phyloP scores from a whole-genome alignment of 2,329 filamentous ascomycete genomes.

The Fusarium nelsonii region DNA sequence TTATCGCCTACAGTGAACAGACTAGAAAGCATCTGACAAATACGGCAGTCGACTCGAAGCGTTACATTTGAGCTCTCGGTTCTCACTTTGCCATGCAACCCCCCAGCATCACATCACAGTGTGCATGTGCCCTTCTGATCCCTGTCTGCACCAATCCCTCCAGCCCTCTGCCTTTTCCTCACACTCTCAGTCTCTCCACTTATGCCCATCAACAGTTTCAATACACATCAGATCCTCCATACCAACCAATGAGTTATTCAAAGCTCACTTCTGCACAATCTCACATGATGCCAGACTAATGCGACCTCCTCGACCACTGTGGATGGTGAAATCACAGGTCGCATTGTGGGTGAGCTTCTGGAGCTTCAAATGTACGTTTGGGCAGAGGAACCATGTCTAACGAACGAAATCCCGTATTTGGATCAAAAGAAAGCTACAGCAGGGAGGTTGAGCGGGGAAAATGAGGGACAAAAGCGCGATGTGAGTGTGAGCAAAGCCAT shows the following conservation, averaged over 20 bases:
- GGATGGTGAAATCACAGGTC: constrained; percentile 38
- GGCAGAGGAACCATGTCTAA: constrained; percentile 32
- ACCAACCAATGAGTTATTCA: constrained; percentile 35
- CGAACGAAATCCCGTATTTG: constrained; percentile 27
- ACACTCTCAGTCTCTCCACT: constrained; percentile 23
- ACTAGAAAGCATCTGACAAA: not conserved
- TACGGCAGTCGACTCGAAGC: constrained; percentile 37
- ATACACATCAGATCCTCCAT: constrained; percentile 15
- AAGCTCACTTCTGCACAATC: constrained; percentile 33
- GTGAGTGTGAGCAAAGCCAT: constrained; percentile 24
- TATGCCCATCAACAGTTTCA: constrained; percentile 38
- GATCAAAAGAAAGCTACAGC: constrained; percentile 14
- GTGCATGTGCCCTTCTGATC: constrained; percentile 28
- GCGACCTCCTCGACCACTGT: constrained; percentile 44
- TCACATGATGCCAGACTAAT: constrained; percentile 49
- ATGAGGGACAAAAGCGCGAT: constrained; percentile 34
- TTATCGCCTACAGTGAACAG: constrained; percentile 7
- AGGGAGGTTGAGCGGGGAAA: constrained; percentile 29
- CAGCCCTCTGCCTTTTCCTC: constrained; percentile 13
- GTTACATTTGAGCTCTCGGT: constrained; percentile 42
- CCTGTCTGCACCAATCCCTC: constrained; percentile 40
- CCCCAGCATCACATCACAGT: constrained; percentile 43
- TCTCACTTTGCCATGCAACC: constrained; percentile 37
- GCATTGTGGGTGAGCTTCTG: constrained; percentile 34
- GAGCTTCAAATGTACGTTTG: constrained; percentile 21